Evolutionary conservation across 352 stramenopile genomes (phyloP).

Genomic region (Pythium folliculosum): DNA sequence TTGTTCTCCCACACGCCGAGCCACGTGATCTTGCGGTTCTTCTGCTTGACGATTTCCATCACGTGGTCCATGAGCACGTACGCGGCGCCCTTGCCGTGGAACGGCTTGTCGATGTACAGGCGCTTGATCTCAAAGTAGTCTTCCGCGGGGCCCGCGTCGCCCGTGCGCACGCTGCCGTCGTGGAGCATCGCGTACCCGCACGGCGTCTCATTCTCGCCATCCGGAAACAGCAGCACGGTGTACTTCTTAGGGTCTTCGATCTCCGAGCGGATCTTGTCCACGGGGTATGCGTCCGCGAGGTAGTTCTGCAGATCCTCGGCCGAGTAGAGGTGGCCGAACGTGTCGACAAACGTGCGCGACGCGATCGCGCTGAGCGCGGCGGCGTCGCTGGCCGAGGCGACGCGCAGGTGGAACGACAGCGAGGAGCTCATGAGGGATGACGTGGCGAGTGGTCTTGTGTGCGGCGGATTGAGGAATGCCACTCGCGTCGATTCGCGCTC

Average conservation of each 20-base stretch:
- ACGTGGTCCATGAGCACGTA: conserved; percentile 35
- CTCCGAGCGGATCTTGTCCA: conserved; percentile 26
- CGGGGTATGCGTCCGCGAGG: conserved; percentile 22
- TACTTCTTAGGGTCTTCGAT: conserved; percentile 29
- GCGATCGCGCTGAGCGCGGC: conserved; percentile 27
- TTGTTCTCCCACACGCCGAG: conserved; percentile 42
- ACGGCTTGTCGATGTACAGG: conserved; percentile 34
- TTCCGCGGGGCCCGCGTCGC: conserved; percentile 22
- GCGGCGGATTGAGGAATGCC: neutral
- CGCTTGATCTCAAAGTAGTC: conserved; percentile 38
- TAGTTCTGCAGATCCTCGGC: conserved; percentile 26
- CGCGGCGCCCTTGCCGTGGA: conserved; percentile 31
- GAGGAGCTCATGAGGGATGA: neutral
- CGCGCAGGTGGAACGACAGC: conserved; percentile 19
- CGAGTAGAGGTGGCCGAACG: conserved; percentile 34
- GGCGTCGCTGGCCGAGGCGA: conserved; percentile 25
- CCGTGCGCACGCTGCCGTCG: conserved; percentile 28
- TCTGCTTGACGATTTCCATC: conserved; percentile 28
- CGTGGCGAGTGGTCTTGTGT: neutral
- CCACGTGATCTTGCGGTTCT: conserved; percentile 32
- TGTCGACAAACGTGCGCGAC: conserved; percentile 35
- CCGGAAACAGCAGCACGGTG: conserved; percentile 34
- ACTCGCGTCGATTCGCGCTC: neutral
- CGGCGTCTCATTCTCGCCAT: conserved; percentile 1
- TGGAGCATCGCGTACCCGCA: conserved; percentile 35